phyloP scores from a whole-genome alignment of 2,329 filamentous ascomycete species.

The Phoma sp. region DNA sequence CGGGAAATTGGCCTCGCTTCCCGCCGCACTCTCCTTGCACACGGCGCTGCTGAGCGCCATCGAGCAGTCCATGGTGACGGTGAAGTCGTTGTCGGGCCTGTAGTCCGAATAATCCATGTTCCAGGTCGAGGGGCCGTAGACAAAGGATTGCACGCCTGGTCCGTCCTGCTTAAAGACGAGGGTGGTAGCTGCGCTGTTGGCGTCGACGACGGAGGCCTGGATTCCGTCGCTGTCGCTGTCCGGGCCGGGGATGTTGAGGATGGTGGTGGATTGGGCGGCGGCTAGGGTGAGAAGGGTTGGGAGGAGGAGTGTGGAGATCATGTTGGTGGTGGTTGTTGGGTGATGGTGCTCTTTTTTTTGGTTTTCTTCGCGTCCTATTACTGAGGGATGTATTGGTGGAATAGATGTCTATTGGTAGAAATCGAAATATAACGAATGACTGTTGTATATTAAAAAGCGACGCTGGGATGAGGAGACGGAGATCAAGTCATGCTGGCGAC shows the following conservation, averaged over 20 bases:
- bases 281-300: slow-evolving; percentile 16
- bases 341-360: background rate
- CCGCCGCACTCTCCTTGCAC: slow-evolving; percentile 31
- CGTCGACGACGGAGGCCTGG: slow-evolving; percentile 24
- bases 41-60: slow-evolving; percentile 19
- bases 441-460: too few relatives aligned
- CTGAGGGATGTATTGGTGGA: too few relatives aligned
- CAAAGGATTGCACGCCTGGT: slow-evolving; percentile 21
- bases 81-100: slow-evolving; percentile 21
- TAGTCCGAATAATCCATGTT: slow-evolving; percentile 27
- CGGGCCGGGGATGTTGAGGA: slow-evolving; percentile 19
- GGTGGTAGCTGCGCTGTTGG: slow-evolving; percentile 19
- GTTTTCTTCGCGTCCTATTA: too few relatives aligned
- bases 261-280: slow-evolving; percentile 19
- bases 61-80: slow-evolving; percentile 26
- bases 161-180: slow-evolving; percentile 15
- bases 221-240: slow-evolving; percentile 9
- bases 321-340: background rate
- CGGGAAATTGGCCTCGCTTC: slow-evolving; percentile 33
- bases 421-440: background rate
- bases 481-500: background rate
- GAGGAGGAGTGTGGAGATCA: slow-evolving; percentile 12
- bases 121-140: slow-evolving; percentile 27
- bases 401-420: too few relatives aligned
- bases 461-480: background rate